Evolutionary conservation across 2,329 filamentous ascomycete genomes (phyloP), one percentile per base, ranked within the genome.

Genomic region (Aspergillus latus): DNA sequence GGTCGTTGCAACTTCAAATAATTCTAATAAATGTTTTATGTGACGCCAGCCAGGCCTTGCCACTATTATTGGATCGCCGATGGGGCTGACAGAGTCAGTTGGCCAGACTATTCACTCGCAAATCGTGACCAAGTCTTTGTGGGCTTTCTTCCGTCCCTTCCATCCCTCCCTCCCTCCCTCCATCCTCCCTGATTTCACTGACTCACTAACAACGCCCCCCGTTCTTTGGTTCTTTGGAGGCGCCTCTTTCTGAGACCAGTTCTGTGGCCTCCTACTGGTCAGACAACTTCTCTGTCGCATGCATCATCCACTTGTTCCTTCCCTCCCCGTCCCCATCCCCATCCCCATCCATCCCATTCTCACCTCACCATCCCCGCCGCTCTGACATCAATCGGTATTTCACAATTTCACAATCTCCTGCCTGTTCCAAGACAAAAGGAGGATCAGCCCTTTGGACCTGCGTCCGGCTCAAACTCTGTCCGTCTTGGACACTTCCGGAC

Each of bases 391-490:
- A 72, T 66, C 64, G 61, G 65, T 69, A 64, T 68, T 68, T 62
- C 54, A 55, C 62, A 43, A 28, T 45, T 53, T 59, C 59, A 36
- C 37, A 28, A 28, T 28, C 26, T 28, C 26, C 15, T 42, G 32
- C 52, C 54, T 45, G 13, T 56, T 66, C 49, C 58, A 65, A 65
- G 60, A 66, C 61, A 66, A 62, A 69, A 67, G 68, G 68, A 69
- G 68, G 69, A 72, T 72, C 70, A 71, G 64, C 69, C 68, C 65
- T 70, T 64, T 72, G 69, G 70, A 71, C 68, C 70, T 72, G 70
- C 69, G 68, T 72, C 70, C 68, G 65, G 68, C 62, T 67, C 68
- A 69, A 73, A 72, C 68, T 72, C 61, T 73, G 67, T 67, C 63
- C 61, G 54, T 61, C 54, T 57, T 63, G 63, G 61, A 55, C 62